A percentile compares a stretch with the other conserved stretches of the same genome.
phyloP scores from a whole-genome alignment of 2,329 filamentous ascomycete species.

The Arthrobotrys iridis region DNA sequence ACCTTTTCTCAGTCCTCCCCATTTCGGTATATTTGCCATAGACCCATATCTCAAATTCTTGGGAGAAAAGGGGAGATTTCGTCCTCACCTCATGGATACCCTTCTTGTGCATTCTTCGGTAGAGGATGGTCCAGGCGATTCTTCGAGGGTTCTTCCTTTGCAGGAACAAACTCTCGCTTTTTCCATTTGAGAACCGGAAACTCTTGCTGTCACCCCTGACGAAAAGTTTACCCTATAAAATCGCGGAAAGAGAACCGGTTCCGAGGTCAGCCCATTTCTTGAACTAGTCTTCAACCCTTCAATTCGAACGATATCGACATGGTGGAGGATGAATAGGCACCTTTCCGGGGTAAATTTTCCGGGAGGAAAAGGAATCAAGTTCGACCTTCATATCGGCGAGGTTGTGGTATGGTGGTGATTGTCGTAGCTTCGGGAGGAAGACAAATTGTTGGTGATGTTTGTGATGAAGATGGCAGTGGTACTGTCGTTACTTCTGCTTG shows the following conservation, averaged over 20 bases:
- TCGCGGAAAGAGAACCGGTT: constrained; percentile 54
- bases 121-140: constrained; percentile 98
- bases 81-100: constrained; percentile 97
- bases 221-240: constrained; percentile 93
- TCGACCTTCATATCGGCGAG: constrained; percentile 56
- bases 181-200: constrained; percentile 99
- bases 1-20: neutral
- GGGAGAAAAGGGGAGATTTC: neutral
- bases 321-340: constrained; percentile 57
- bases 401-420: constrained; percentile 8
- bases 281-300: neutral
- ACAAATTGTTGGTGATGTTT: constrained; percentile 5
- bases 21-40: neutral
- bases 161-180: constrained; percentile 99
- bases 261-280: constrained; percentile 17
- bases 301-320: constrained; percentile 26
- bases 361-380: constrained; percentile 58
- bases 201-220: constrained; percentile 99
- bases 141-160: constrained; percentile 99
- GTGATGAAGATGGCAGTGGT: constrained; percentile 28
- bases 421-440: constrained; percentile 16
- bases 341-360: constrained; percentile 53
- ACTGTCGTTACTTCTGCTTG: constrained; percentile 4
- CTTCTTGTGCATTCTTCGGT: constrained; percentile 99
- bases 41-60: neutral